Conservation (phyloP, 2,329 filamentous ascomycete species). For the Aplosporella prunicola region DNA sequence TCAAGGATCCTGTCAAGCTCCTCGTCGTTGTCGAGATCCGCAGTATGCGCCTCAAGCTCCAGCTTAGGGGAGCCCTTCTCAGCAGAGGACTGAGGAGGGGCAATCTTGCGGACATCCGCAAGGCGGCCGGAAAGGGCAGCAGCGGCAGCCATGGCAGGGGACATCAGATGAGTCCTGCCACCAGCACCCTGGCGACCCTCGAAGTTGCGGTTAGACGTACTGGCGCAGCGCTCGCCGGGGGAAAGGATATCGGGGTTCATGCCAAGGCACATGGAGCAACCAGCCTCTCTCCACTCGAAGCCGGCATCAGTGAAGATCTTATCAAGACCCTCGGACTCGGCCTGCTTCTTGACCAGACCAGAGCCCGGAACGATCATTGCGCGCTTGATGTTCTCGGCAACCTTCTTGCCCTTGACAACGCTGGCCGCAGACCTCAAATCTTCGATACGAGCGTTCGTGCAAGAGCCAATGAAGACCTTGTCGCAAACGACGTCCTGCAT, state of each 20-base stretch:
- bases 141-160: slow-evolving; percentile 90
- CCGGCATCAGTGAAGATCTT: slow-evolving; percentile 86
- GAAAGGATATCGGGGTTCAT: slow-evolving; percentile 98
- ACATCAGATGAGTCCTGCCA: slow-evolving; percentile 91
- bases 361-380: slow-evolving; percentile 96
- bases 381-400: slow-evolving; percentile 80
- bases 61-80: slow-evolving; percentile 46
- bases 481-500: slow-evolving; percentile 90
- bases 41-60: slow-evolving; percentile 49
- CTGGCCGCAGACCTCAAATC: slow-evolving; percentile 81
- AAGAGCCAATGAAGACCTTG: slow-evolving; percentile 97
- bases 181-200: slow-evolving; percentile 90
- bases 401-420: slow-evolving; percentile 77
- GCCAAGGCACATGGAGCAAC: slow-evolving; percentile 97
- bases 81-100: slow-evolving; percentile 37
- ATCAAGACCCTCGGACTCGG: slow-evolving; percentile 84
- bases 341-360: slow-evolving; percentile 84
- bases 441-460: slow-evolving; percentile 95
- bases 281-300: slow-evolving; percentile 96
- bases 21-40: slow-evolving; percentile 50
- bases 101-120: slow-evolving; percentile 77
- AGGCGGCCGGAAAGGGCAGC: slow-evolving; percentile 85
- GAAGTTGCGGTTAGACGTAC: slow-evolving; percentile 94
- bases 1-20: slow-evolving; percentile 57
- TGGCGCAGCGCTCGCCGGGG: slow-evolving; percentile 86